phyloP scores from a whole-genome alignment of 768 basidiomycete genomes.

The Lanmaoa pseudosensibilis region DNA sequence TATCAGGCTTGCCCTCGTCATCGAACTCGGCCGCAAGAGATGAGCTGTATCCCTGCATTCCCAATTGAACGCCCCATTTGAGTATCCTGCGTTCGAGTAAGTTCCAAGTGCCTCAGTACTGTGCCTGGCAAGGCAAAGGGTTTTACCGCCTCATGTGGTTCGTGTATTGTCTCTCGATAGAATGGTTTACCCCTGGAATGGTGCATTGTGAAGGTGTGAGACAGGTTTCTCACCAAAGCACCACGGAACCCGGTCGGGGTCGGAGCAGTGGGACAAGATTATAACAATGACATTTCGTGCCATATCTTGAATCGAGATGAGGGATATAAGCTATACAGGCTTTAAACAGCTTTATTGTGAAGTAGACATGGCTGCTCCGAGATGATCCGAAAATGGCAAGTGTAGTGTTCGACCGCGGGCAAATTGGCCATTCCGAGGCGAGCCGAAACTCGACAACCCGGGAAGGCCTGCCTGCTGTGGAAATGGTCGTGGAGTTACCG shows the following conservation, averaged over 20 bases:
- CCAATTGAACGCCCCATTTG: not conserved
- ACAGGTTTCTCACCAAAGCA: not conserved
- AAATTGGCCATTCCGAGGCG: not conserved
- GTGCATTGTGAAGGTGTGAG: not conserved
- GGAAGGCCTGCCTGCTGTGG: too few relatives aligned
- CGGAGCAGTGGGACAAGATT: not conserved
- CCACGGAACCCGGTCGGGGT: not conserved
- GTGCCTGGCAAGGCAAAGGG: not conserved
- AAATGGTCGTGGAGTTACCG: too few relatives aligned
- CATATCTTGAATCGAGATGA: not conserved
- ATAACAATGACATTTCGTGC: too few relatives aligned
- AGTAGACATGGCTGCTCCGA: not conserved
- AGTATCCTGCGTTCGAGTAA: not conserved
- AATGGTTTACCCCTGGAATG: slow-evolving; percentile 4
- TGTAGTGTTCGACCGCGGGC: slow-evolving; percentile 27
- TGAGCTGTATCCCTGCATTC: not conserved
- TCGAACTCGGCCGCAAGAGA: not conserved
- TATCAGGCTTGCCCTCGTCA: not conserved
- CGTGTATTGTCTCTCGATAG: slow-evolving; percentile 6
- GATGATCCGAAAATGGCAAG: slow-evolving; percentile 22
- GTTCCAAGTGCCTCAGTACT: too few relatives aligned
- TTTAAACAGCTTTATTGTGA: slow-evolving; percentile 2
- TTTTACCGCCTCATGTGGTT: not conserved
- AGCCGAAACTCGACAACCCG: too few relatives aligned
- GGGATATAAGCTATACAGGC: not conserved